Percentiles rank a stretch among this genome's conserved stretches.
Conservation (phyloP, 805 yeast genomes). For the Hanseniaspora pseudoguilliermondii region DNA sequence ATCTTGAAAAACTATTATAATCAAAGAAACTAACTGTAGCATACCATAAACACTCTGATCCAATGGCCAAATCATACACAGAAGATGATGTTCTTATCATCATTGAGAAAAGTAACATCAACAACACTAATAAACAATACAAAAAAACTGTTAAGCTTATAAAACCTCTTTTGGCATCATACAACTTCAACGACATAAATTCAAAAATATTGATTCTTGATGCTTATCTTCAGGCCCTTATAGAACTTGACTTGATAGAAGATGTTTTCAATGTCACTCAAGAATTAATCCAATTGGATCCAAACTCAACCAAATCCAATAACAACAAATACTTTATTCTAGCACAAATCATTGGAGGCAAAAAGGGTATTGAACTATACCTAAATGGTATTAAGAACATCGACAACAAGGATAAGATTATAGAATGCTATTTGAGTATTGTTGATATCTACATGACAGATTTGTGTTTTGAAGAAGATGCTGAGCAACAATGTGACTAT, state of each 20-base stretch:
- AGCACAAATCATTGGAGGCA: constrained; percentile 84
- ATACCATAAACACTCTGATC: not conserved
- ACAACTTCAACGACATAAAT: not conserved
- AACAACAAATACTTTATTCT: constrained; percentile 77
- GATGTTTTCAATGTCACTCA: constrained; percentile 39
- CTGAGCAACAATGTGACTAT: constrained; percentile 67
- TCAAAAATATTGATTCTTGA: not conserved
- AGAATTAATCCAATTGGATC: constrained; percentile 56
- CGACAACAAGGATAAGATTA: constrained; percentile 40
- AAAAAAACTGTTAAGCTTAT: constrained; percentile 20
- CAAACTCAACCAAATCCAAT: constrained; percentile 45
- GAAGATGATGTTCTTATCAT: not conserved
- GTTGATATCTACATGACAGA: constrained; percentile 98
- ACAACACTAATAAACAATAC: constrained; percentile 18
- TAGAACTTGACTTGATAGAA: constrained; percentile 3
- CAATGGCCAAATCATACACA: not conserved
- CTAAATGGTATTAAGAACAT: constrained; percentile 45
- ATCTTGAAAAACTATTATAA: not conserved
- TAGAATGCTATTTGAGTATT: constrained; percentile 68
- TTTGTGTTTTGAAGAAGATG: constrained; percentile 83
- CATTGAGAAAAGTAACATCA: constrained; percentile 17
- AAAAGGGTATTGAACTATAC: constrained; percentile 51
- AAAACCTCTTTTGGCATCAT: constrained; percentile 15
- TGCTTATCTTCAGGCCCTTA: not conserved
- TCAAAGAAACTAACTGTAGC: too few relatives aligned